Evolutionary conservation across 2,329 filamentous ascomycete genomes (phyloP).

Genomic region (Colletotrichum sp.): DNA sequence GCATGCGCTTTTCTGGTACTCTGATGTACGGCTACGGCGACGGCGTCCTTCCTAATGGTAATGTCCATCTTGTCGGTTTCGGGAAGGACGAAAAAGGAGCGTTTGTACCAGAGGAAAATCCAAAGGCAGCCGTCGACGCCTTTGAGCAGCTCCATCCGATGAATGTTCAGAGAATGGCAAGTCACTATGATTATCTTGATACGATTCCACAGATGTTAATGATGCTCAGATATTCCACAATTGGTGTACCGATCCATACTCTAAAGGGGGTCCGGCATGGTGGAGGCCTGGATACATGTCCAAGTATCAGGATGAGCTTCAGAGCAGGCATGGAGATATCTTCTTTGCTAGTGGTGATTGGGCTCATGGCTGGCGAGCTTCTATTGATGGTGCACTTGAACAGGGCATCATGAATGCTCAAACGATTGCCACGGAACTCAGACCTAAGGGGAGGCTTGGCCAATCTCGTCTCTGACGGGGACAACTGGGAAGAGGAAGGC

Average conservation of each 20-base stretch:
- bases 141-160: slow-evolving; percentile 36
- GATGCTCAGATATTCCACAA: slow-evolving; percentile 24
- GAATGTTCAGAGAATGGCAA: slow-evolving; percentile 29
- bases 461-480: background rate
- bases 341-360: slow-evolving; percentile 30
- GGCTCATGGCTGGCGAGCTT: slow-evolving; percentile 30
- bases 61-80: slow-evolving; percentile 53
- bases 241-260: slow-evolving; percentile 29
- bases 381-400: slow-evolving; percentile 33
- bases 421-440: background rate
- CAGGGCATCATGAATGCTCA: slow-evolving; percentile 21
- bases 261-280: slow-evolving; percentile 24
- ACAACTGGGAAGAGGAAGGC: background rate
- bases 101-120: slow-evolving; percentile 46
- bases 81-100: slow-evolving; percentile 41
- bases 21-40: slow-evolving; percentile 49
- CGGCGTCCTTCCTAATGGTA: slow-evolving; percentile 46
- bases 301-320: slow-evolving; percentile 28
- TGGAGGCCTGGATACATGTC: slow-evolving; percentile 24
- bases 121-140: slow-evolving; percentile 33
- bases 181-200: background rate
- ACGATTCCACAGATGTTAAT: background rate
- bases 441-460: background rate
- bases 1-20: background rate
- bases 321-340: slow-evolving; percentile 28